Percentiles rank a stretch among this genome's conserved stretches.
Evolutionary conservation across 73 alveolate species (phyloP).

Genomic region (Tetrahymena malaccensis): DNA sequence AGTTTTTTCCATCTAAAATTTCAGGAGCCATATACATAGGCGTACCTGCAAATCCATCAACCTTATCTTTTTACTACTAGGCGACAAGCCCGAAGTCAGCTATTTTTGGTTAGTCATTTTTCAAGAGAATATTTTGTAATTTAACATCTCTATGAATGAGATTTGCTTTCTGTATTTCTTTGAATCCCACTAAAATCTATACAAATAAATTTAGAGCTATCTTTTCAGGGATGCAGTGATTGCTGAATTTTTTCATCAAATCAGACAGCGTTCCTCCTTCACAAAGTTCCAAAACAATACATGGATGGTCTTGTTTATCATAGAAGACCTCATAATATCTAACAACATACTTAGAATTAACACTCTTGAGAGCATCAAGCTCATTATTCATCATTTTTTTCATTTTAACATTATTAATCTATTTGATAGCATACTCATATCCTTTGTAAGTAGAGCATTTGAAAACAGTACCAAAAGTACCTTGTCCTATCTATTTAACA

Average conservation of each 20-base stretch:
- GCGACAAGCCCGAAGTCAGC: background rate
- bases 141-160: background rate
- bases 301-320: background rate
- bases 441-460: background rate
- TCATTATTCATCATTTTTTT: background rate
- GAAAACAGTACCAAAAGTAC: background rate
- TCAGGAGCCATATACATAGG: conserved; percentile 86
- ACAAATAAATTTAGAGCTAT: background rate
- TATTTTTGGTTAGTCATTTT: background rate
- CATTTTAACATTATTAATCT: background rate
- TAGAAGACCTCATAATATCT: background rate
- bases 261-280: background rate
- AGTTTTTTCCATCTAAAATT: conserved; percentile 66
- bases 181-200: background rate
- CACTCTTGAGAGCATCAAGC: background rate
- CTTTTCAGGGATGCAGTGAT: background rate
- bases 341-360: background rate
- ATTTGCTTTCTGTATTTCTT: background rate
- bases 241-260: background rate
- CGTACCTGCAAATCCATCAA: conserved; percentile 64
- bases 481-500: background rate
- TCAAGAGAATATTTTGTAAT: background rate
- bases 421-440: background rate
- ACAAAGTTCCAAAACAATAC: background rate
- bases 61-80: background rate